Evolutionary conservation across 2,329 filamentous ascomycete genomes (phyloP), one percentile per base, ranked within the genome.

Genomic region (Venturia effusa): DNA sequence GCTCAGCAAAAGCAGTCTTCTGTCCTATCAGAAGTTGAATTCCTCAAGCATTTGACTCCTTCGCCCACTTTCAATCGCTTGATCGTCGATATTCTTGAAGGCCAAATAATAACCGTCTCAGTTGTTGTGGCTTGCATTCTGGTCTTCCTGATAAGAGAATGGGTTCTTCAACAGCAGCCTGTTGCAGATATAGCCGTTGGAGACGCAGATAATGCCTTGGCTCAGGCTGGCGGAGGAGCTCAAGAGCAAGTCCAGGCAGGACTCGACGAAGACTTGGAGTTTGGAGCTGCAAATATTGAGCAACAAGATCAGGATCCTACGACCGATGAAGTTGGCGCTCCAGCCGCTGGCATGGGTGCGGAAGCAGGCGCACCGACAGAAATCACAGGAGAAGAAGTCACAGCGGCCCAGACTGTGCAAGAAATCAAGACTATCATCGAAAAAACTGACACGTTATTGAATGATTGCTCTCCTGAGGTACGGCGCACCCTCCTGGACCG

Each of bases 81-180:
- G 61, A 77, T 97, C 19, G 86, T 97, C 62, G 88, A 92, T 68
- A 84, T 93, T 0, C 78, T 97, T 3, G 94, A 99, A 76, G 94
- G 94, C 4, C 92, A 96, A 72, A 84, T 97, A 59, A 96, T 99
- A 68, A 99, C 93, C 0, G 78, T 97, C 6, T 78, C 95, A 13
- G 90, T 97, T 61, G 93, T 99, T 8, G 83, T 96, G 55, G 92
- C 88, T 65, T 99, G 97, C 74, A 97, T 99, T 65, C 79, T 99
- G n/a, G 87, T 99, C 51, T 99, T 99, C 69, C 78, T 99, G 4
- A 97, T 99, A 59, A 82, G 95, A 59, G 94, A 99, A 77, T 99
- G 96, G 83, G 94, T 99, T 61, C 92, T 99, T 11, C 94, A 99
- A 73, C 94, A 99, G 73, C 94, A 99, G 72, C 94, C 93, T 5